Evolutionary conservation across 2,329 filamentous ascomycete genomes (phyloP).

Genomic region (Colletotrichum tamarilloi): DNA sequence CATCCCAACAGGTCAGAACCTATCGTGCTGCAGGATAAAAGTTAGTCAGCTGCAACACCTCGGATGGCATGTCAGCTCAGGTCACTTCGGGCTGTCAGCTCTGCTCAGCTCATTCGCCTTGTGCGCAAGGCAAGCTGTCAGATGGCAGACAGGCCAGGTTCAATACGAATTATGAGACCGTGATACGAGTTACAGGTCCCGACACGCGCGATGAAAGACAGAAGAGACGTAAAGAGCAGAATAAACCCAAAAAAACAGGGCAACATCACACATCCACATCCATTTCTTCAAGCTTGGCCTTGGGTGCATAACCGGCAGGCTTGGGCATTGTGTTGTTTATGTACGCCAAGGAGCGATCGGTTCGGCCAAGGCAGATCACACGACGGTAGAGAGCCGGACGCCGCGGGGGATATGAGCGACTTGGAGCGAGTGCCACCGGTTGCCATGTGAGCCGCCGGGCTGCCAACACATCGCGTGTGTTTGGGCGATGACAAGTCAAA

Average conservation of each 20-base stretch:
- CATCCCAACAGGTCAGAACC: background rate
- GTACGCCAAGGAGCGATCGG: constrained; percentile 31
- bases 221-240: background rate
- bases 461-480: background rate
- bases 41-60: background rate
- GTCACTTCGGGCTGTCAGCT: background rate
- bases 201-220: background rate
- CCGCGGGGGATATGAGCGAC: background rate
- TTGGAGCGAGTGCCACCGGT: background rate
- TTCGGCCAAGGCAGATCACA: constrained; percentile 34
- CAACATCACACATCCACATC: background rate
- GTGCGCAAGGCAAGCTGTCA: background rate
- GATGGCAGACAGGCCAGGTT: background rate
- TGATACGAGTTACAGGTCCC: background rate
- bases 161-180: background rate
- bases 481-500: background rate
- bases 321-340: constrained; percentile 7
- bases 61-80: background rate
- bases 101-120: background rate
- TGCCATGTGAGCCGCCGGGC: background rate
- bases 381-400: constrained; percentile 17
- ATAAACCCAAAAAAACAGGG: background rate
- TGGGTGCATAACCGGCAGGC: background rate
- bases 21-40: background rate
- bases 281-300: background rate